Conservation (phyloP, 73 alveolate genomes). For the Stentor coeruleus region DNA sequence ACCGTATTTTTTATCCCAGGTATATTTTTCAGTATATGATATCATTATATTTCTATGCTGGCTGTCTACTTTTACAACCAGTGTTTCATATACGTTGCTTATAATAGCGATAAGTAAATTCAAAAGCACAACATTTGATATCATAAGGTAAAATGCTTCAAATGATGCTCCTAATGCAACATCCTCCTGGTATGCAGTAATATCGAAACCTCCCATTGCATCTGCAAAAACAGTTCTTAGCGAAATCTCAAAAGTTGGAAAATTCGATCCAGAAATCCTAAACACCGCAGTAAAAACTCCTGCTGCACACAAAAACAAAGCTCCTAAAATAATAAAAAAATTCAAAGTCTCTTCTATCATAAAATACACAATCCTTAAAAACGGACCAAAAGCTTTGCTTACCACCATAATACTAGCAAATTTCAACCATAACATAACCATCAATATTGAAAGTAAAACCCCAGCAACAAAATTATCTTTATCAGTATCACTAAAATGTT, state of each 20-base stretch:
- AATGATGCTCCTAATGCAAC: conserved; percentile 51
- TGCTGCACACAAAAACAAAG: conserved; percentile 59
- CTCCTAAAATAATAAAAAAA: conserved; percentile 46
- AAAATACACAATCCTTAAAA: conserved; percentile 52
- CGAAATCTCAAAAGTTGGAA: conserved; percentile 50
- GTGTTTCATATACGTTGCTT: conserved; percentile 50
- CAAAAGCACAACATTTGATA: conserved; percentile 55
- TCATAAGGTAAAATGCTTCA: conserved; percentile 51
- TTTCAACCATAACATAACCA: neutral
- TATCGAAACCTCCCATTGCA: conserved; percentile 54
- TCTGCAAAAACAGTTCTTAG: conserved; percentile 60
- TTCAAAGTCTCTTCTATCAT: conserved; percentile 55
- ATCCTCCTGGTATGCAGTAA: conserved; percentile 39
- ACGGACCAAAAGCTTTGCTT: conserved; percentile 46
- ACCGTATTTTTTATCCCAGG: conserved; percentile 62
- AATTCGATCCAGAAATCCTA: conserved; percentile 44
- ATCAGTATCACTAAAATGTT: neutral
- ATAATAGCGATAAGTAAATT: conserved; percentile 60
- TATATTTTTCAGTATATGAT: conserved; percentile 51
- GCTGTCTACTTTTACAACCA: conserved; percentile 49
- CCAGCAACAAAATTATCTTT: conserved; percentile 33
- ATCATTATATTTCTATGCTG: conserved; percentile 54
- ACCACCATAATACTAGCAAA: neutral
- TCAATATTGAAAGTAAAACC: conserved; percentile 31
- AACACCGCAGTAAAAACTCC: conserved; percentile 60